phyloP scores from a whole-genome alignment of 176 grass and related monocot genomes.

The Bonia amplexicaulis region DNA sequence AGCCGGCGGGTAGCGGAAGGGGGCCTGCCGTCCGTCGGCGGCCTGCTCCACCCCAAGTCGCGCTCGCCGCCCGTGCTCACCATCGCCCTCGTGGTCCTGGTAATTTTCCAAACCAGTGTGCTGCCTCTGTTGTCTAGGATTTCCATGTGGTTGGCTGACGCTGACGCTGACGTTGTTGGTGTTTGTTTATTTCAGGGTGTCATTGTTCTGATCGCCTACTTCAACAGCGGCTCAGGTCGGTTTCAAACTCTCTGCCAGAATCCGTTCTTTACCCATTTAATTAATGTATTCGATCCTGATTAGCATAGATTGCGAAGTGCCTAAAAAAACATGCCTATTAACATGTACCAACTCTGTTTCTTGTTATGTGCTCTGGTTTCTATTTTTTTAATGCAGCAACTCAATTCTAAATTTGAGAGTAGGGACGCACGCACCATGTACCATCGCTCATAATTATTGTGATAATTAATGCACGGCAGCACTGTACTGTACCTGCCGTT shows the following conservation, averaged over 20 bases:
- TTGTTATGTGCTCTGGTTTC: not conserved
- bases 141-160: not conserved
- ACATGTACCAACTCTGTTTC: not conserved
- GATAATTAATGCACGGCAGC: not conserved
- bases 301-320: not conserved
- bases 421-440: not conserved
- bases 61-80: constrained; percentile 73
- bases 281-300: not conserved
- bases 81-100: constrained; percentile 64
- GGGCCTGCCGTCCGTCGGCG: constrained; percentile 45
- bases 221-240: constrained; percentile 63
- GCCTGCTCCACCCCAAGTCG: constrained; percentile 67
- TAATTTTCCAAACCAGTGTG: constrained; percentile 3
- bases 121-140: not conserved
- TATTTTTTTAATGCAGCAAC: not conserved
- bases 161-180: not conserved
- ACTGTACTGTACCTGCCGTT: not conserved
- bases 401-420: not conserved
- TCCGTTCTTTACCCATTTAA: not conserved
- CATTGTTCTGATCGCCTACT: constrained; percentile 74
- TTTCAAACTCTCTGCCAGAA: not conserved
- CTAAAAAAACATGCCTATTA: not conserved
- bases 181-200: constrained; percentile 47
- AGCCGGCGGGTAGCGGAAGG: constrained; percentile 59
- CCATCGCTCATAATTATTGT: not conserved